Percentiles rank a stretch among this genome's conserved stretches.
phyloP scores from a whole-genome alignment of 768 basidiomycete species.

The Kwoniella sp. region DNA sequence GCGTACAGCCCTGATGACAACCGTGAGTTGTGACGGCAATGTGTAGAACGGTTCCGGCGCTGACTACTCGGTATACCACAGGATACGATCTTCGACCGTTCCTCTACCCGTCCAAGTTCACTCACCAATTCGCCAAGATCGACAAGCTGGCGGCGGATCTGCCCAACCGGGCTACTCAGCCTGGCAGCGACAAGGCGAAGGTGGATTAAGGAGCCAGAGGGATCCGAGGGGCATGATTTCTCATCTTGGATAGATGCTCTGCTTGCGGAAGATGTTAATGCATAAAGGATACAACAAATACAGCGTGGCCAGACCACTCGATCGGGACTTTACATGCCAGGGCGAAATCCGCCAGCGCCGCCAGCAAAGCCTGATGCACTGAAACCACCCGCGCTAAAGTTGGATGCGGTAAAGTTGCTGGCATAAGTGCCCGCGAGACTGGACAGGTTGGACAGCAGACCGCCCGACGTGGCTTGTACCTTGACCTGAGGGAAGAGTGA shows the following conservation, averaged over 20 bases:
- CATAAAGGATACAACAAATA: too few relatives aligned
- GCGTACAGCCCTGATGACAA: constrained; percentile 97
- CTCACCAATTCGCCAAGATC: constrained; percentile 95
- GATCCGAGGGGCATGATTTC: too few relatives aligned
- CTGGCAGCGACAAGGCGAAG: constrained; percentile 48
- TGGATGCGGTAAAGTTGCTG: constrained; percentile 17
- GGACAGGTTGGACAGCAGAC: constrained; percentile 35
- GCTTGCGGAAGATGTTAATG: too few relatives aligned
- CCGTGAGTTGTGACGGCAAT: constrained; percentile 55
- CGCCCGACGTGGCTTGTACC: constrained; percentile 23
- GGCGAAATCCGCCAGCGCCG: not conserved
- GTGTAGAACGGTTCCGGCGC: not conserved
- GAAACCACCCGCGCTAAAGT: constrained; percentile 6
- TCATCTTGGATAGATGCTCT: too few relatives aligned
- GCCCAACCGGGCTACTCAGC: constrained; percentile 53
- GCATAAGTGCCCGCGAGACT: constrained; percentile 31
- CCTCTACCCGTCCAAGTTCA: constrained; percentile 89
- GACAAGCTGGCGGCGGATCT: constrained; percentile 74
- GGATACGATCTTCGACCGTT: constrained; percentile 95
- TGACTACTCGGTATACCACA: constrained; percentile 40
- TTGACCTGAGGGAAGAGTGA: constrained; percentile 22
- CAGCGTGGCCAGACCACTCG: too few relatives aligned
- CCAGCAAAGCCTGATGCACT: not conserved
- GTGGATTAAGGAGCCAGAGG: too few relatives aligned
- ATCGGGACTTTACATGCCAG: too few relatives aligned